These are phyloP conservation scores for Eleusine coracana DNA, from an alignment of 176 grass and related monocot genomes.

Conservation along the genomic window DNA sequence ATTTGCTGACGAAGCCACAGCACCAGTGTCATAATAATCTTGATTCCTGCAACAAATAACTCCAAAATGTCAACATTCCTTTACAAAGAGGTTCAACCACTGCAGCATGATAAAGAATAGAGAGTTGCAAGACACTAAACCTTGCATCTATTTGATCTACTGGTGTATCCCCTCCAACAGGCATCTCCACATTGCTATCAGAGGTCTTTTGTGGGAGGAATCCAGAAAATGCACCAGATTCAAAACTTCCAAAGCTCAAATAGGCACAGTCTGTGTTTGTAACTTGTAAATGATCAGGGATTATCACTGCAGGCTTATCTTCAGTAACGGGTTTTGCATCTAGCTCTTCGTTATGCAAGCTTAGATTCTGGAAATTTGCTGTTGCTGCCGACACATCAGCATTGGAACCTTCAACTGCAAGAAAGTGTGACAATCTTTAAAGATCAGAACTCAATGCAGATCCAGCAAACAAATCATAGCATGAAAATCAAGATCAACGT, in stretches of 20 bases:
- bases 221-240: slow-evolving; percentile 94
- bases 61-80: slow-evolving; percentile 8
- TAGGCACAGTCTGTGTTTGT: slow-evolving; percentile 75
- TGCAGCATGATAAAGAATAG: slow-evolving; percentile 15
- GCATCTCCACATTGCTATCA: slow-evolving; percentile 51
- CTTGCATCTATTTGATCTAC: slow-evolving; percentile 71
- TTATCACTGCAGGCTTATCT: slow-evolving; percentile 94
- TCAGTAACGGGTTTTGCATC: slow-evolving; percentile 45
- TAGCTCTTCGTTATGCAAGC: slow-evolving; percentile 69
- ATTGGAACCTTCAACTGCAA: slow-evolving; percentile 64
- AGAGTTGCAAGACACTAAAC: slow-evolving; percentile 35
- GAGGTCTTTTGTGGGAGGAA: slow-evolving; percentile 65
- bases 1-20: slow-evolving; percentile 44
- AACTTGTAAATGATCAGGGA: slow-evolving; percentile 94
- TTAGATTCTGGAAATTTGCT: slow-evolving; percentile 74
- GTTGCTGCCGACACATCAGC: slow-evolving; percentile 54
- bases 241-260: slow-evolving; percentile 97
- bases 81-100: neutral
- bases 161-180: slow-evolving; percentile 54
- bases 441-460: slow-evolving; percentile 14
- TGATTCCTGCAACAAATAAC: slow-evolving; percentile 63
- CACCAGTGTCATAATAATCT: slow-evolving; percentile 65
- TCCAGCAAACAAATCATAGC: neutral
- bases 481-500: slow-evolving; percentile 26
- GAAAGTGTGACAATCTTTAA: neutral